Base-by-base conservation (phyloP, 805 yeast species). In the Barnettozyma sucrosica region DNA sequence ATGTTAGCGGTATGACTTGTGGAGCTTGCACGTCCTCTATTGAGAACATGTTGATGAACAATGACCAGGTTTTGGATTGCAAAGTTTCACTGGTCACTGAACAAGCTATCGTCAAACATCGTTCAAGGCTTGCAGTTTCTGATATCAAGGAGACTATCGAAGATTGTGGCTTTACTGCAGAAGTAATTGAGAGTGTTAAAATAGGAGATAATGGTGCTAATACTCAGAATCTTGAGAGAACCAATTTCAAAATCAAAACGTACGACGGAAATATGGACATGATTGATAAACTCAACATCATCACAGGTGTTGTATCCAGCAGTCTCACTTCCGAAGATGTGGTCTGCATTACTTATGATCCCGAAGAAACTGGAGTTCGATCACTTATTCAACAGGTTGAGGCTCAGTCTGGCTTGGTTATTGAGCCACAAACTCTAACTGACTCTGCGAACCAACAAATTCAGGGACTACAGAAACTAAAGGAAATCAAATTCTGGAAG, bases 61-160 rank as follows among this genome's bases (percentile, higher is more conserved):
- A 78, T 8, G 66, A 68, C 0, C 85, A 85, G 1, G 85, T 88
- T 2, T 42, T 57, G 1, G 58, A 65, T 5, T 87, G 74, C 0
- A 71, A 75, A 3, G 87, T 90, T 1, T 85, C 96, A 1, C 72
- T 88, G 26, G 67, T 87, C 4, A 87, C 96, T 0, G 93, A 86
- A 54, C 77, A 79, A 43, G 96, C 90, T 2, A 59, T 66, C 16
- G 75, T 88, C 3, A 62, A 59, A 9, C 89, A 83, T 59, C 65
- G 65, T 34, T 53, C 65, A 2, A 30, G 46, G 0, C 56, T 73
- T 1, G 45, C 51, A 60, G 1, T 66, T 45, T 4, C 68, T 1
- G 56, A 55, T 4, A 60, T 89, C 2, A 61, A 63, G 24, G 79
- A 76, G 20, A 66, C 79, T 2, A 75, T 90, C 14, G 95, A 88